A percentile compares a stretch with the other conserved stretches of the same genome.
phyloP scores from a whole-genome alignment of 1,284 basidiomycete genomes.

The Puccinia coronata region DNA sequence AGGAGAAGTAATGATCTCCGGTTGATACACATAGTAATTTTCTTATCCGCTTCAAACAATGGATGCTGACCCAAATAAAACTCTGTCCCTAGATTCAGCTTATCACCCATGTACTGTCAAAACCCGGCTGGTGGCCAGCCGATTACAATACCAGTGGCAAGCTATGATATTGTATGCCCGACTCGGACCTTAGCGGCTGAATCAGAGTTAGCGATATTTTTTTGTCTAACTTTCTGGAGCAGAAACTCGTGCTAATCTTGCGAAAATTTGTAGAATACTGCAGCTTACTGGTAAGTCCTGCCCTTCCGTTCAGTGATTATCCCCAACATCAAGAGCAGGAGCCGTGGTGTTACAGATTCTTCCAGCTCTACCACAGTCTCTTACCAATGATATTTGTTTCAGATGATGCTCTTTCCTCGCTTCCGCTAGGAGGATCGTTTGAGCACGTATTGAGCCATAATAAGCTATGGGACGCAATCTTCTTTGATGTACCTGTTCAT shows the following conservation, averaged over 20 bases:
- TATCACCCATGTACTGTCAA: slow-evolving; percentile 58
- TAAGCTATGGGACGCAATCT: slow-evolving; percentile 45
- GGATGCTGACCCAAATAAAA: neutral
- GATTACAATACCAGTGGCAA: slow-evolving; percentile 56
- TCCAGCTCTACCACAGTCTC: neutral
- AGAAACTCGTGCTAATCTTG: neutral
- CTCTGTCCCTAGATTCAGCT: slow-evolving; percentile 58
- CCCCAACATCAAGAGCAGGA: neutral
- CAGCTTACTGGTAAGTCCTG: slow-evolving; percentile 34
- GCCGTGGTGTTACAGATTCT: neutral
- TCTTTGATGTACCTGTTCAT: slow-evolving; percentile 25
- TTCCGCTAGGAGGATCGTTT: slow-evolving; percentile 37
- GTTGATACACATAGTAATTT: neutral
- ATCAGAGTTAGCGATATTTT: slow-evolving; percentile 53
- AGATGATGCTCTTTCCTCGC: slow-evolving; percentile 31
- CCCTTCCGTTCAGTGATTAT: neutral
- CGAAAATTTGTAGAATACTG: slow-evolving; percentile 20
- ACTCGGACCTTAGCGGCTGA: slow-evolving; percentile 57
- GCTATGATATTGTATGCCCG: slow-evolving; percentile 59
- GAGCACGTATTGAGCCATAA: slow-evolving; percentile 44
- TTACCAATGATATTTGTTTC: neutral
- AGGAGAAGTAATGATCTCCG: neutral
- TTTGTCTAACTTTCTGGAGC: neutral
- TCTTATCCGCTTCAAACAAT: neutral
- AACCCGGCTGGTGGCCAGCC: slow-evolving; percentile 60